Conservation (phyloP, 1,139 yeast species). For the Yamadazyma atmosphaerica region DNA sequence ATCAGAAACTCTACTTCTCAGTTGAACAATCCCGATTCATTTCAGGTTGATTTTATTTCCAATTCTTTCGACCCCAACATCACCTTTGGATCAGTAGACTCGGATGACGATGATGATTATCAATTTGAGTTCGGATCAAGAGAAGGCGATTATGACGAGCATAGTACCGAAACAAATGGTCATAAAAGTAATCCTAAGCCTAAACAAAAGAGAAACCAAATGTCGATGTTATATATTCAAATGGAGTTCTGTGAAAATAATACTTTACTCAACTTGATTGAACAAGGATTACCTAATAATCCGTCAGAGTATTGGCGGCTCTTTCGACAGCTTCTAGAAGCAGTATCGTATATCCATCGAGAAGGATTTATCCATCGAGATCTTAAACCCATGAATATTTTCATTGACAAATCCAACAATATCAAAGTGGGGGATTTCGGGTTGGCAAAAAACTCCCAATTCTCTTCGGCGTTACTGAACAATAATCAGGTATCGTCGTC, state of each 20-base stretch:
- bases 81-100: constrained; percentile 54
- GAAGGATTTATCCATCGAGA: constrained; percentile 96
- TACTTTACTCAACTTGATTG: constrained; percentile 79
- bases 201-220: constrained; percentile 2
- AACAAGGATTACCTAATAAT: constrained; percentile 71
- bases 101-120: constrained; percentile 23
- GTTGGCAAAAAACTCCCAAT: constrained; percentile 76
- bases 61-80: constrained; percentile 62
- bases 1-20: constrained; percentile 30
- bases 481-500: constrained; percentile 40
- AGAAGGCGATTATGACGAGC: constrained; percentile 11
- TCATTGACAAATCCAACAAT: constrained; percentile 85
- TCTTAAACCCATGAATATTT: constrained; percentile 92
- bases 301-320: constrained; percentile 87
- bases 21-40: constrained; percentile 34
- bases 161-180: constrained; percentile 14
- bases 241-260: constrained; percentile 99
- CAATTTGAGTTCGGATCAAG: constrained; percentile 31
- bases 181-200: constrained; percentile 12
- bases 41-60: constrained; percentile 64
- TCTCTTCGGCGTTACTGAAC: constrained; percentile 38
- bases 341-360: constrained; percentile 84
- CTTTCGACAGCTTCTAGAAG: constrained; percentile 86
- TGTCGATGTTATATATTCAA: constrained; percentile 73
- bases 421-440: constrained; percentile 98